Evolutionary conservation across 78 protist genomes (phyloP).

Genomic region (Polysphondylium violaceum): DNA sequence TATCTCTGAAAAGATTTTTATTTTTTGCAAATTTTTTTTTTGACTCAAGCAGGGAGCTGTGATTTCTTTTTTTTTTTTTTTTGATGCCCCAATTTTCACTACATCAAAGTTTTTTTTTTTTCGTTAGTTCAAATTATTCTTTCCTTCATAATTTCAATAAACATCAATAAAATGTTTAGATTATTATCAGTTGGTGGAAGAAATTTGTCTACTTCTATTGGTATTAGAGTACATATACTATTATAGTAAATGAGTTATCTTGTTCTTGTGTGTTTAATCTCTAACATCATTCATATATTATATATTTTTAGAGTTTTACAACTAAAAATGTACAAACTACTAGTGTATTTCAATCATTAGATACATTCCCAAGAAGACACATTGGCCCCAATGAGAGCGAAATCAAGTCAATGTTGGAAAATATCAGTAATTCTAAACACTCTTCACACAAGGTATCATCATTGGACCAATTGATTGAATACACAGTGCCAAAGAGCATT

Average conservation of each 20-base stretch:
- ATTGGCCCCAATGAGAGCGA: constrained; percentile 89
- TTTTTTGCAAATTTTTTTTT: too few relatives aligned
- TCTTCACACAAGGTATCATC: constrained; percentile 6
- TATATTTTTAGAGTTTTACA: not conserved
- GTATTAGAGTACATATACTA: not conserved
- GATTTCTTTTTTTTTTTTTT: constrained; percentile 1
- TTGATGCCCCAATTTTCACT: not conserved
- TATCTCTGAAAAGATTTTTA: not conserved
- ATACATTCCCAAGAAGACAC: constrained; percentile 90
- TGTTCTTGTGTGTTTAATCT: not conserved
- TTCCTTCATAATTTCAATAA: not conserved
- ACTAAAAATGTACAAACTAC: not conserved
- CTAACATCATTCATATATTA: too few relatives aligned
- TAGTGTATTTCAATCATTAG: constrained; percentile 80
- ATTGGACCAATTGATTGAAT: constrained; percentile 84
- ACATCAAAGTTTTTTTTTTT: not conserved
- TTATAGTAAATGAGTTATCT: not conserved
- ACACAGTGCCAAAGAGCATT: constrained; percentile 86
- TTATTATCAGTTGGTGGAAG: constrained; percentile 7
- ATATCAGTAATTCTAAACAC: constrained; percentile 49
- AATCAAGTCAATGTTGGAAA: constrained; percentile 57
- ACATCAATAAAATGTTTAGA: not conserved
- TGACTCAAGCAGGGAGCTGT: not conserved
- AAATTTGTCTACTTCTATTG: not conserved
- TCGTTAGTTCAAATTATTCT: constrained; percentile 3